Percentiles rank a stretch among this genome's conserved stretches.
phyloP scores from a whole-genome alignment of 208 protist genomes.

The Trichomonas tenax region DNA sequence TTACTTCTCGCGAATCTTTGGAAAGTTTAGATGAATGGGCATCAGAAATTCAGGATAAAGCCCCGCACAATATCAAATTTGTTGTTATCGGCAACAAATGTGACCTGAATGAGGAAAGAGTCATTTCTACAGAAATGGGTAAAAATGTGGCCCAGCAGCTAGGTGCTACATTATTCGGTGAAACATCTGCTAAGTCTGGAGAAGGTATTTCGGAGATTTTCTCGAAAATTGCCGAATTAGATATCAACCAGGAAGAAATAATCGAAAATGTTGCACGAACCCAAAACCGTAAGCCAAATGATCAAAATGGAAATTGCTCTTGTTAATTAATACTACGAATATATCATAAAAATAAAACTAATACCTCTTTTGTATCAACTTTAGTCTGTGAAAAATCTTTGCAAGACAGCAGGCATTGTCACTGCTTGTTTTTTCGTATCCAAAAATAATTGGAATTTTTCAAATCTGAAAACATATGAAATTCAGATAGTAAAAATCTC shows the following conservation, averaged over 20 bases:
- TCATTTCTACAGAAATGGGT: background rate
- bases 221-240: background rate
- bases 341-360: background rate
- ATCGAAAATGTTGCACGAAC: background rate
- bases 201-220: conserved; percentile 10
- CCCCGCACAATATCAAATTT: background rate
- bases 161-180: background rate
- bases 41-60: background rate
- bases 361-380: too few relatives aligned
- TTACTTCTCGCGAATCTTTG: background rate
- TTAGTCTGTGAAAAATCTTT: too few relatives aligned
- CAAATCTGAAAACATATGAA: too few relatives aligned
- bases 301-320: background rate
- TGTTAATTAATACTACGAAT: background rate
- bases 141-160: background rate
- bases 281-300: background rate
- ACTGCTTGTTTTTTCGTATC: too few relatives aligned
- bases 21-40: background rate
- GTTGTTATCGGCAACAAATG: conserved; percentile 17
- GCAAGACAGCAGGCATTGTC: too few relatives aligned
- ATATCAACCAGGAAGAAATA: background rate
- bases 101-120: background rate
- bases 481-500: too few relatives aligned
- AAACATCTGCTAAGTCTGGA: conserved; percentile 1
- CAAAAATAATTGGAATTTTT: too few relatives aligned